phyloP scores from a whole-genome alignment of 192 early-diverging fungal genomes.

The Backusella macrospora region DNA sequence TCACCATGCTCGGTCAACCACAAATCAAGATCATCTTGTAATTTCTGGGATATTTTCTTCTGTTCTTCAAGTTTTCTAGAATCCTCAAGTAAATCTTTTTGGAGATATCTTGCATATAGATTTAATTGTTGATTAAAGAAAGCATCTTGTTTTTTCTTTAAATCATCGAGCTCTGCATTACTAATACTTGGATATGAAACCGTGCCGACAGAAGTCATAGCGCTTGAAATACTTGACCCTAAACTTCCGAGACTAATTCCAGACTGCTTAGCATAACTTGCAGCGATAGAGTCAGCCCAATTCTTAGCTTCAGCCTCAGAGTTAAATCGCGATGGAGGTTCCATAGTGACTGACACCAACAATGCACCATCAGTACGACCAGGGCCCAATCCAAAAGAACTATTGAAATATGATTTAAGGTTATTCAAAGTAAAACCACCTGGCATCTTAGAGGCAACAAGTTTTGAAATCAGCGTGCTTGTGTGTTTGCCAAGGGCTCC shows the following conservation, averaged over 20 bases:
- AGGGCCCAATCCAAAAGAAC: slow-evolving; percentile 74
- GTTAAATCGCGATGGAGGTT: slow-evolving; percentile 78
- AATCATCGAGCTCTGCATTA: slow-evolving; percentile 81
- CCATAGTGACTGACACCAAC: slow-evolving; percentile 77
- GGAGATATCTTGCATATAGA: slow-evolving; percentile 79
- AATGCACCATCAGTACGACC: slow-evolving; percentile 75
- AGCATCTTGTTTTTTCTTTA: slow-evolving; percentile 69
- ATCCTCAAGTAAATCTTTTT: slow-evolving; percentile 75
- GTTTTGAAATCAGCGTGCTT: slow-evolving; percentile 70
- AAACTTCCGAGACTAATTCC: slow-evolving; percentile 62
- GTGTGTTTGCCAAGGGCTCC: slow-evolving; percentile 83
- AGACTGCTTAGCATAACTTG: slow-evolving; percentile 67
- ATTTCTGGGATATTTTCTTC: slow-evolving; percentile 60
- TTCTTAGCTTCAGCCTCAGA: slow-evolving; percentile 72
- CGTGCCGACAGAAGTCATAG: slow-evolving; percentile 52
- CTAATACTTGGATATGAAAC: slow-evolving; percentile 72
- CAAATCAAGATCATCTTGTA: slow-evolving; percentile 85
- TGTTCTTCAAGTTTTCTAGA: slow-evolving; percentile 64
- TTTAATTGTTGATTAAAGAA: slow-evolving; percentile 79
- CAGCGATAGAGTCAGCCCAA: slow-evolving; percentile 78
- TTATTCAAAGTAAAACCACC: slow-evolving; percentile 83
- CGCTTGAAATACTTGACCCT: slow-evolving; percentile 46
- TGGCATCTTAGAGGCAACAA: slow-evolving; percentile 90
- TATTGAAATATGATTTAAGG: slow-evolving; percentile 72
- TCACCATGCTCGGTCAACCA: slow-evolving; percentile 94